phyloP scores from a whole-genome alignment of 2,329 filamentous ascomycete genomes.

The Cladorrhinum sp. region DNA sequence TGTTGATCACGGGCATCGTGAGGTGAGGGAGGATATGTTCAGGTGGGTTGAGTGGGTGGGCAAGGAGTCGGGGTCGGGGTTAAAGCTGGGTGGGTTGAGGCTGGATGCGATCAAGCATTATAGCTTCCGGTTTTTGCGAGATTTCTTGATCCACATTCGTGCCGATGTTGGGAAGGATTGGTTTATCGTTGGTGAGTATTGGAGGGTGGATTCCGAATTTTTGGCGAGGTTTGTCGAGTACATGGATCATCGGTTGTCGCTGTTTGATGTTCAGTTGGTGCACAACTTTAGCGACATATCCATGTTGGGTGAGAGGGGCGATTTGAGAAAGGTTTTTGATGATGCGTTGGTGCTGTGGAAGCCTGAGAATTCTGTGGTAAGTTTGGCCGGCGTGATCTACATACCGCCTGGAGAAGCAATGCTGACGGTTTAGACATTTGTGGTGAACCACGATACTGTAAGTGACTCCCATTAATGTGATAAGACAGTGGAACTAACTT shows the following conservation, averaged over 20 bases:
- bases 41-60: constrained; percentile 35
- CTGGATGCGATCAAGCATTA: constrained; percentile 39
- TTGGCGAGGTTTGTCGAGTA: constrained; percentile 56
- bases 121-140: constrained; percentile 32
- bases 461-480: constrained; percentile 14
- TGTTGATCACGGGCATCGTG: constrained; percentile 34
- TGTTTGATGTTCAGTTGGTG: constrained; percentile 66
- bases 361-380: constrained; percentile 56
- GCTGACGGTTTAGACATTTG: constrained; percentile 49
- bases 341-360: constrained; percentile 50
- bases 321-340: constrained; percentile 57
- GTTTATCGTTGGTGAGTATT: constrained; percentile 69
- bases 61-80: constrained; percentile 16
- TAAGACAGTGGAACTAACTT: neutral
- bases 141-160: constrained; percentile 30
- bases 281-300: constrained; percentile 62
- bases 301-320: constrained; percentile 30
- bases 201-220: constrained; percentile 55
- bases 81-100: constrained; percentile 34
- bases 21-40: constrained; percentile 32
- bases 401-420: neutral
- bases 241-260: constrained; percentile 52
- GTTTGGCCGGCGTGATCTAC: too few species aligned
- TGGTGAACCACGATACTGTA: constrained; percentile 65
- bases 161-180: constrained; percentile 44